Conservation (phyloP, 2,329 filamentous ascomycete species). For the Colletotrichum liriopes region DNA sequence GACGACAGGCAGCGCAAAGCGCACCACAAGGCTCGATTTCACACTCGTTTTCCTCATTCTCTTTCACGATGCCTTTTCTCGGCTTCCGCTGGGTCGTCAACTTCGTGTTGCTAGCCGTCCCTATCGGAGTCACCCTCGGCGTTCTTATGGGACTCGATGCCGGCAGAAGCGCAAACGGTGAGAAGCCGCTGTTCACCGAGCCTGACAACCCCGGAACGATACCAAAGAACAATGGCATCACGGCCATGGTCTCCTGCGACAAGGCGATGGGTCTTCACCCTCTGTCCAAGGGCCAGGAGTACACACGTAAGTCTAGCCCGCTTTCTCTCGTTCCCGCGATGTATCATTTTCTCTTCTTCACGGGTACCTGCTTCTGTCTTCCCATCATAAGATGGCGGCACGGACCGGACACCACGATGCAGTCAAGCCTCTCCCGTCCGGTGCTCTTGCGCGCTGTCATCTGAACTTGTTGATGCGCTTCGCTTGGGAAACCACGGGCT, state of each 20-base stretch:
- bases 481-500: conserved; percentile 24
- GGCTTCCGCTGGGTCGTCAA: conserved; percentile 63
- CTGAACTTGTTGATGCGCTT: conserved; percentile 11
- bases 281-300: conserved; percentile 59
- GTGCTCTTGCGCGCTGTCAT: conserved; percentile 18
- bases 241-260: conserved; percentile 58
- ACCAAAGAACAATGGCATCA: conserved; percentile 53
- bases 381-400: conserved; percentile 15
- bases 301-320: conserved; percentile 59
- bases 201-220: conserved; percentile 45
- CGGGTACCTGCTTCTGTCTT: not conserved
- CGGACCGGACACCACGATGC: conserved; percentile 31
- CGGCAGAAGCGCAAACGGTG: conserved; percentile 59
- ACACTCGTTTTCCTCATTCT: conserved; percentile 24
- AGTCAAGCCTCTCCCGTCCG: conserved; percentile 20
- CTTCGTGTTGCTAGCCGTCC: conserved; percentile 64
- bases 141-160: conserved; percentile 65
- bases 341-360: not conserved
- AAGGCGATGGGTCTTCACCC: conserved; percentile 63
- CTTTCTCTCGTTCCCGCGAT: not conserved
- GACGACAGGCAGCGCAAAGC: conserved; percentile 10
- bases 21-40: conserved; percentile 7
- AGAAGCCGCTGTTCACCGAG: conserved; percentile 60
- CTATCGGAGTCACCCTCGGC: conserved; percentile 65
- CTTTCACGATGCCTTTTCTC: conserved; percentile 53